Evolutionary conservation across 2,329 filamentous ascomycete genomes (phyloP).

Genomic region (Hymenoscyphus linearis): DNA sequence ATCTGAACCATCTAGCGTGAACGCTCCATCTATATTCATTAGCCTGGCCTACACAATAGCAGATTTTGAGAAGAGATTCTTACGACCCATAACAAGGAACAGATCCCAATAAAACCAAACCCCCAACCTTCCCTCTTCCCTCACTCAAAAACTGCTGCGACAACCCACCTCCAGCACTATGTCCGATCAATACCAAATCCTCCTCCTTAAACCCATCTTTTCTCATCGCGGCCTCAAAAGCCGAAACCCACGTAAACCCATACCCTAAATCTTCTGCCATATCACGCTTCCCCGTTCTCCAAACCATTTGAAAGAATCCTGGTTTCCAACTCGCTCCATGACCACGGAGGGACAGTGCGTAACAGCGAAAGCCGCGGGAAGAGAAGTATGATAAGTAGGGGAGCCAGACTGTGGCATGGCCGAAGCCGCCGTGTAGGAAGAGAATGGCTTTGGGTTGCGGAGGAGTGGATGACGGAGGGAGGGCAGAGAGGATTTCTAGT

Average conservation of each 20-base stretch:
- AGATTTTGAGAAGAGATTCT: slow-evolving; percentile 15
- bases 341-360: slow-evolving; percentile 38
- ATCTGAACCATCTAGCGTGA: slow-evolving; percentile 32
- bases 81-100: slow-evolving; percentile 38
- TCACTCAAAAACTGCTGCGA: slow-evolving; percentile 35
- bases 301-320: slow-evolving; percentile 34
- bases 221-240: slow-evolving; percentile 20
- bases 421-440: slow-evolving; percentile 39
- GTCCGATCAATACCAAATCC: slow-evolving; percentile 33
- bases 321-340: slow-evolving; percentile 39
- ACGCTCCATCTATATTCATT: slow-evolving; percentile 18
- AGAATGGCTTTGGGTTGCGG: slow-evolving; percentile 27
- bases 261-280: slow-evolving; percentile 15
- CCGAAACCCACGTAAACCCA: slow-evolving; percentile 3
- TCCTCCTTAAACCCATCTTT: slow-evolving; percentile 25
- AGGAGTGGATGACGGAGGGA: slow-evolving; percentile 12
- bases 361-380: slow-evolving; percentile 33
- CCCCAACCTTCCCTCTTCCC: slow-evolving; percentile 31
- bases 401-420: slow-evolving; percentile 37
- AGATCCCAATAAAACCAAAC: slow-evolving; percentile 34
- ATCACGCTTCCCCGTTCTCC: slow-evolving; percentile 16
- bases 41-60: background rate
- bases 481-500: slow-evolving; percentile 35
- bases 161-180: slow-evolving; percentile 38
- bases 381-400: slow-evolving; percentile 31